Evolutionary conservation across 2,329 filamentous ascomycete genomes (phyloP), one percentile per base, ranked within the genome.

Genomic region (Pseudogymnoascus sp.): DNA sequence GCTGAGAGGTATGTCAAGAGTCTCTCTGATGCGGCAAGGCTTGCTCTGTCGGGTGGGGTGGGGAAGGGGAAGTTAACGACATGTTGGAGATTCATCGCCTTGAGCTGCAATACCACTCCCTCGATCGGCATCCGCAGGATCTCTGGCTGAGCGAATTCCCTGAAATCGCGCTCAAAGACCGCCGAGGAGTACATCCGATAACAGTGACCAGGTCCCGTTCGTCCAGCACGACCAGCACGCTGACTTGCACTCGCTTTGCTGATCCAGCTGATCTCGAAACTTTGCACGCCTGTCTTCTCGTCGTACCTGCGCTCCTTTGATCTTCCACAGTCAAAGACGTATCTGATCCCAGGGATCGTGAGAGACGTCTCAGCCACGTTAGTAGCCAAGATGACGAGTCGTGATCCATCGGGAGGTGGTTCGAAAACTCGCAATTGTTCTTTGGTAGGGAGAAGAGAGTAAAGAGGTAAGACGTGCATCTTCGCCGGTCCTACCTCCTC

Each of bases 291-390:
- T 8, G 90, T 97, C 10, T 85, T 78, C n/a, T 85, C 82, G 73
- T 97, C 90, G 71, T 95, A 97, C 64, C 88, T 89, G 67, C 93
- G 88, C 74, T 97, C 93, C 75, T 99, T 99, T 36, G 90, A 89
- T 60, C 96, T 83, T 35, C 95, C 95, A 68, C 90, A 93, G 75
- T 97, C 93, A 67, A 99, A 97, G 8, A 99, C 95, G 72, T 97
- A 99, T 65, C 91, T 86, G 66, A 96, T 93, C 1, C 92, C 93
- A 0, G 95, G 93, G 64, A 99, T 99, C 0, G 95, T 99, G 73
- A 99, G 82, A 83, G 90, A 96, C 0, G 95, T 99, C 76, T 99
- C 95, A 0, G 95, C 95, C 50, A 99, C 91, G 75, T 99, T 99
- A 47, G 95, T 99, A 0, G 95, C 92, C 42, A 99, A 78, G 3